A percentile compares a stretch with the other conserved stretches of the same genome.
These are phyloP conservation scores for Scutellospora calospora DNA, from an alignment of 371 early-diverging fungal genomes.

Conservation along the genomic window DNA sequence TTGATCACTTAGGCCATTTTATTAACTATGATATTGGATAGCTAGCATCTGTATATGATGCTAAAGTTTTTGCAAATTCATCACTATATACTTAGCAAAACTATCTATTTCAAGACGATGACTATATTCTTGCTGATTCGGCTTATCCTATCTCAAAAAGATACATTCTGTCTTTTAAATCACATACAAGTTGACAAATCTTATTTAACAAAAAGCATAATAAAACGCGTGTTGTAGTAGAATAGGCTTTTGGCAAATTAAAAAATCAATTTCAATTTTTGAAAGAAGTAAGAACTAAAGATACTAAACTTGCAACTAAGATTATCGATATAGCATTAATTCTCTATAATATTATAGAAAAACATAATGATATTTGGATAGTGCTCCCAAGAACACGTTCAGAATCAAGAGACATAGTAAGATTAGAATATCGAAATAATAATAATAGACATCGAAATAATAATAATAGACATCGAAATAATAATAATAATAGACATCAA, in stretches of 20 bases:
- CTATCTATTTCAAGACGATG: background rate
- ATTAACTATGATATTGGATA: conserved; percentile 6
- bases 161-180: background rate
- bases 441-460: too few species aligned
- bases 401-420: too few species aligned
- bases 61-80: conserved; percentile 5
- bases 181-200: background rate
- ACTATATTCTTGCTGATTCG: background rate
- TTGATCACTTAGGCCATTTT: background rate
- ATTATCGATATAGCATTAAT: background rate
- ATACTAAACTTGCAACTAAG: conserved; percentile 2
- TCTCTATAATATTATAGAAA: background rate
- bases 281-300: background rate
- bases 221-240: background rate
- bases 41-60: background rate
- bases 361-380: conserved; percentile 9
- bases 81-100: background rate
- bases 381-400: background rate
- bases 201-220: background rate
- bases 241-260: background rate
- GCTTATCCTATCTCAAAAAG: background rate
- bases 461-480: too few species aligned
- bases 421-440: too few species aligned
- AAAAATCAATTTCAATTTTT: background rate
- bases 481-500: too few species aligned